A percentile compares a stretch with the other conserved stretches of the same genome.
phyloP scores from a whole-genome alignment of 1,284 basidiomycete genomes.

The Trametes pubescens region DNA sequence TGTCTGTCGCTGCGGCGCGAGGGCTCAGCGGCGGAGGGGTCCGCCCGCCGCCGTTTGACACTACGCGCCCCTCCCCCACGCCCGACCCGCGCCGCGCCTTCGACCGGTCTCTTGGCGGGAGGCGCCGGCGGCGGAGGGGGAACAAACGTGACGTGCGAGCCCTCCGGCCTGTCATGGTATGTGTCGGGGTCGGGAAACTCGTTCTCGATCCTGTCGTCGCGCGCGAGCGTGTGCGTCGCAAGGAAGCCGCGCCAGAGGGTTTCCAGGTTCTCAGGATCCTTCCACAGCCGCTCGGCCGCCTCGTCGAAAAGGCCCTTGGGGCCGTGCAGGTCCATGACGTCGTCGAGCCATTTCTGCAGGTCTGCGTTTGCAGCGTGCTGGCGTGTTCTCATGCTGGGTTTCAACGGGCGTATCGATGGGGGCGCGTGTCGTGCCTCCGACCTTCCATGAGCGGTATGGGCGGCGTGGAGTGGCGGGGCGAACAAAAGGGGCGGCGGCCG shows the following conservation, averaged over 20 bases:
- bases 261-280: constrained; percentile 15
- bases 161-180: neutral
- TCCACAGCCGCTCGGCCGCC: neutral
- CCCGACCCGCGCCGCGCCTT: neutral
- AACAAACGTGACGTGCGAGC: neutral
- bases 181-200: neutral
- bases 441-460: too few relatives aligned
- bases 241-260: constrained; percentile 18
- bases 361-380: neutral
- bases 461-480: too few relatives aligned
- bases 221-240: neutral
- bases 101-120: neutral
- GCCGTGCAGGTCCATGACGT: constrained; percentile 20
- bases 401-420: too few relatives aligned
- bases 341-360: constrained; percentile 16
- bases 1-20: neutral
- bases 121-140: neutral
- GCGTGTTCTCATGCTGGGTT: too few relatives aligned
- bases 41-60: neutral
- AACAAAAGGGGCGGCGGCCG: too few relatives aligned
- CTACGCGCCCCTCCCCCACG: neutral
- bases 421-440: too few relatives aligned
- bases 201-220: constrained; percentile 5
- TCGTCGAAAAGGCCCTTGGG: neutral
- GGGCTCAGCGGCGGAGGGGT: neutral